Evolutionary conservation across 495 filamentous ascomycete species (phyloP).

Genomic region (Astrothelium subdiscretum): DNA sequence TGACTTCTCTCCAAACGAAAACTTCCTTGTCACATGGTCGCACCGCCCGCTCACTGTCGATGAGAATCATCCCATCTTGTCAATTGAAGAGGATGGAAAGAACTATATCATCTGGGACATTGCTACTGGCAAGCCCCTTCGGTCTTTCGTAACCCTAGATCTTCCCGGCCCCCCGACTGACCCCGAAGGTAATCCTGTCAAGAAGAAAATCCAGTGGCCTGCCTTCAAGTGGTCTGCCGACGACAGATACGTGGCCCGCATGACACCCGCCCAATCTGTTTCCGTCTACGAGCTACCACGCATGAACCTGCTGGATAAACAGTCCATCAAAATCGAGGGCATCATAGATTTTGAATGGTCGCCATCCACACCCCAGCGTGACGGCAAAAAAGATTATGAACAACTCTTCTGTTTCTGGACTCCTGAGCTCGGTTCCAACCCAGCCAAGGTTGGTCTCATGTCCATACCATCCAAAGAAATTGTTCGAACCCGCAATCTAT

Average conservation of each 20-base stretch:
- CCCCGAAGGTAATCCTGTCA: conserved; percentile 54
- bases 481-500: conserved; percentile 86
- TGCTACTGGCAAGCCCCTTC: conserved; percentile 74
- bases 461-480: conserved; percentile 87
- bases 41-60: conserved; percentile 82
- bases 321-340: conserved; percentile 86
- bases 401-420: conserved; percentile 98
- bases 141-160: conserved; percentile 85
- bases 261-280: conserved; percentile 78
- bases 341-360: conserved; percentile 98
- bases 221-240: conserved; percentile 99
- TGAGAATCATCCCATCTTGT: conserved; percentile 70
- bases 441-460: conserved; percentile 95
- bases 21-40: conserved; percentile 93
- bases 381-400: conserved; percentile 78
- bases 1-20: conserved; percentile 89
- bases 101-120: conserved; percentile 99
- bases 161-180: conserved; percentile 45
- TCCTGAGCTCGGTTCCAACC: conserved; percentile 94
- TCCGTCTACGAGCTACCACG: conserved; percentile 88
- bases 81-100: conserved; percentile 91
- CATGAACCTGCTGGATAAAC: conserved; percentile 85
- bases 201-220: conserved; percentile 93
- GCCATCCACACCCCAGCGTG: conserved; percentile 63
- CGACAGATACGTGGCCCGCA: conserved; percentile 88